phyloP scores from a whole-genome alignment of 2,329 filamentous ascomycete species.

The Parastagonospora nodorum region DNA sequence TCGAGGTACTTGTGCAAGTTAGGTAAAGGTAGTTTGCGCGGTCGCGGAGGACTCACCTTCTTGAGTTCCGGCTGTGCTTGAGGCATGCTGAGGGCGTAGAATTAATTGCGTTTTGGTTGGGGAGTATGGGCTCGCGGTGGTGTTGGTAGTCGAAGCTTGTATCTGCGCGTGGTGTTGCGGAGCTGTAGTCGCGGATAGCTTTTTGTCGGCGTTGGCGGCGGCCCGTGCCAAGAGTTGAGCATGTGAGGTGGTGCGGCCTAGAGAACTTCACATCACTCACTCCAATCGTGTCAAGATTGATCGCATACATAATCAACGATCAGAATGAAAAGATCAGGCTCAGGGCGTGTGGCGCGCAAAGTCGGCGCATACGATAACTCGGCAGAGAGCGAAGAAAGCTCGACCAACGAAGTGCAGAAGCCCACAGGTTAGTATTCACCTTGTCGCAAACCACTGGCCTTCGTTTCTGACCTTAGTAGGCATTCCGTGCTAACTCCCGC shows the following conservation, averaged over 20 bases:
- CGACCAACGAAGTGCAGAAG: conserved; percentile 36
- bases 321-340: conserved; percentile 62
- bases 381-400: conserved; percentile 34
- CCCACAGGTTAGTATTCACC: conserved; percentile 49
- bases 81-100: conserved; percentile 71
- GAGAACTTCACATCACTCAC: not conserved
- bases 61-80: conserved; percentile 99
- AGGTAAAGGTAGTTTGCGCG: conserved; percentile 11
- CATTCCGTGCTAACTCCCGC: conserved; percentile 50
- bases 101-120: conserved; percentile 3
- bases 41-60: conserved; percentile 67
- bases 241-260: conserved; percentile 15
- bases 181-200: conserved; percentile 19
- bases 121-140: not conserved
- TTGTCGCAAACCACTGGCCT: conserved; percentile 26
- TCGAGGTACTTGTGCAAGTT: conserved; percentile 80
- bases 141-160: not conserved
- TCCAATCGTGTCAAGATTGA: no score
- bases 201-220: conserved; percentile 23
- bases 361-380: conserved; percentile 67
- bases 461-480: conserved; percentile 42
- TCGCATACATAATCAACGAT: not conserved
- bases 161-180: conserved; percentile 15
- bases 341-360: conserved; percentile 72
- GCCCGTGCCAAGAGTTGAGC: conserved; percentile 15